Percentiles rank a stretch among this genome's conserved stretches.
Evolutionary conservation across 108 stramenopile genomes (phyloP).

Genomic region (Nitzschia palea): DNA sequence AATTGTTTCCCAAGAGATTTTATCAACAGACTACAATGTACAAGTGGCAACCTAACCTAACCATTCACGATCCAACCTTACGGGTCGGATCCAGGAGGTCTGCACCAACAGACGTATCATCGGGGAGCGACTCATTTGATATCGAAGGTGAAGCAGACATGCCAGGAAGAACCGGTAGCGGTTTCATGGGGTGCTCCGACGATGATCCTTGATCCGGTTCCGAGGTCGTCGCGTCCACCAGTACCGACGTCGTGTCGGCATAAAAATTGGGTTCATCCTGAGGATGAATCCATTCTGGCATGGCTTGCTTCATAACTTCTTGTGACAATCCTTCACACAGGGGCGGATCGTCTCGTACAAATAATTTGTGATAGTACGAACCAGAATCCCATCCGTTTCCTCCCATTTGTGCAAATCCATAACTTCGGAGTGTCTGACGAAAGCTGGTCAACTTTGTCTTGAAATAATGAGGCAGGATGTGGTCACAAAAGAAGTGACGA

Average conservation of each 20-base stretch:
- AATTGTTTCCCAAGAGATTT: too few relatives aligned
- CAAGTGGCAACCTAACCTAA: too few relatives aligned
- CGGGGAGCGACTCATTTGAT: too few relatives aligned
- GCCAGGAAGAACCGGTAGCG: too few relatives aligned
- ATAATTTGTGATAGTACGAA: constrained; percentile 60
- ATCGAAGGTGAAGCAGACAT: too few relatives aligned
- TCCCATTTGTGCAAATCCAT: constrained; percentile 60
- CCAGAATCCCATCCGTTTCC: constrained; percentile 51
- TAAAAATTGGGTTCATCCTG: constrained; percentile 29
- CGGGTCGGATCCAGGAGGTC: too few relatives aligned
- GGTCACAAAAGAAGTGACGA: constrained; percentile 8
- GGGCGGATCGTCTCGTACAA: constrained; percentile 33
- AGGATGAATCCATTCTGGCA: constrained; percentile 19
- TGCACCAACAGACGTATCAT: too few relatives aligned
- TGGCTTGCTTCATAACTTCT: constrained; percentile 27
- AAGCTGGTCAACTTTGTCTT: constrained; percentile 55
- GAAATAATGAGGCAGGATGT: constrained; percentile 20
- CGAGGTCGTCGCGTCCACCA: too few relatives aligned
- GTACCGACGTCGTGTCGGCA: neutral
- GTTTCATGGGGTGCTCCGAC: too few relatives aligned
- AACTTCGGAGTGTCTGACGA: constrained; percentile 74
- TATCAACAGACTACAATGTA: too few relatives aligned
- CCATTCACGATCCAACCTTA: too few relatives aligned
- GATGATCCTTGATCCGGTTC: too few relatives aligned
- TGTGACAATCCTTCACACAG: constrained; percentile 26